phyloP scores from a whole-genome alignment of 441 rosid species.

The Jatropha multifida region DNA sequence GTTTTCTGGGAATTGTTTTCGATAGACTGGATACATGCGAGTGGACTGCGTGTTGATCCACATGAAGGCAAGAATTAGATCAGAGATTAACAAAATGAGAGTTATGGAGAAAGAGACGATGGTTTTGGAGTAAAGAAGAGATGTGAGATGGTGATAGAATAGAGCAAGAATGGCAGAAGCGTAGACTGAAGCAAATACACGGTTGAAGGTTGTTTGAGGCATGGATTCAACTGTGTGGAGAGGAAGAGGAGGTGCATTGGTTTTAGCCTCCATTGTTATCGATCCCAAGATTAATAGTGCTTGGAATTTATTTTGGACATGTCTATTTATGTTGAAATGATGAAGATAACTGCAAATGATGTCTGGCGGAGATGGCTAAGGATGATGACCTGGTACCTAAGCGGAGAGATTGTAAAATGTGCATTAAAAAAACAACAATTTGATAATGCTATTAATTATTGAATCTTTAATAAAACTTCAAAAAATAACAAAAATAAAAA shows the following conservation, averaged over 20 bases:
- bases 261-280: too few relatives aligned
- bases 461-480: too few relatives aligned
- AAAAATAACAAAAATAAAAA: too few relatives aligned
- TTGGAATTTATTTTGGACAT: too few relatives aligned
- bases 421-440: too few relatives aligned
- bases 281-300: too few relatives aligned
- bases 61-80: slow-evolving; percentile 58
- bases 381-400: too few relatives aligned
- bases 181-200: slow-evolving; percentile 48
- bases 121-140: slow-evolving; percentile 33
- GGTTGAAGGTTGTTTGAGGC: slow-evolving; percentile 43
- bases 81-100: slow-evolving; percentile 42
- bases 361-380: too few relatives aligned
- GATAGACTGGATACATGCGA: slow-evolving; percentile 41
- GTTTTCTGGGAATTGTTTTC: slow-evolving; percentile 50
- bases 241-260: slow-evolving; percentile 29
- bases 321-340: too few relatives aligned
- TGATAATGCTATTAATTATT: too few relatives aligned
- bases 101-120: slow-evolving; percentile 24
- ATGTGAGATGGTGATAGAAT: slow-evolving; percentile 42
- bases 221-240: slow-evolving; percentile 44
- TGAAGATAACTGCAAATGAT: too few relatives aligned
- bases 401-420: too few relatives aligned
- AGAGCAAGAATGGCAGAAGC: slow-evolving; percentile 47
- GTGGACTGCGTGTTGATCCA: slow-evolving; percentile 45